Evolutionary conservation across 768 basidiomycete species (phyloP), one percentile per base, ranked within the genome.

Genomic region (Mycena rebaudengoi): DNA sequence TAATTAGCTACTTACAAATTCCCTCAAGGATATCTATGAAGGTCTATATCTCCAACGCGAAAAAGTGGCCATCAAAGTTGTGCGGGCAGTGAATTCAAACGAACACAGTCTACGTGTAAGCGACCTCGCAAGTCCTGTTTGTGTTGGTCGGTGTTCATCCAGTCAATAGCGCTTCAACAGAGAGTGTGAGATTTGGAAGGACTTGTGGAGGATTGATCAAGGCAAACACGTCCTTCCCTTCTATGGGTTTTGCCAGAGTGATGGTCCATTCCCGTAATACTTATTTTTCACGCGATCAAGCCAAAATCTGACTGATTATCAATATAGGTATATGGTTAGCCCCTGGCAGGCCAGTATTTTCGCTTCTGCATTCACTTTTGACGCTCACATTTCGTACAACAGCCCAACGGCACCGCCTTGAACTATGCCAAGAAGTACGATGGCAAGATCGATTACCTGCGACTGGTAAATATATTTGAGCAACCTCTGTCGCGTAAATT

Each of bases 311-410:
- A 8, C 49, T 21, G 23, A 18, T 35, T 21, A 45, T 30, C 54
- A 86, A n/a, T n/a, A n/a, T n/a, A n/a, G 86, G 32, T 87, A 84
- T 64, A 85, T 88, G 75, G 81, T 88, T 39, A 86, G 83, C 66
- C 86, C 86, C 23, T 88, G 86, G 86, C 83, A 84, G 71, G 71
- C 74, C 25, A 46, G 54, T 49, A 18, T 8, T 23, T 26, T 29
- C 14, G 30, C 13, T 12, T 55, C n/a, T 14, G n/a, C 30, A 5
- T 14, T 45, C 23, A 11, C 2, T 29, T 21, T 29, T 52, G 11
- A 21, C 6, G 16, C 30, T 60, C 11, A 51, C 23, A 21, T 33
- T 32, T 39, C 7, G 5, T 13, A 39, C n/a, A 28, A 64, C 49
- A 68, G 66, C 25, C 32, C 7, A 81, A 86, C 52, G 86, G 86